phyloP scores from a whole-genome alignment of 257 asterid genomes.

The Nicotiana tomentosiformis region DNA sequence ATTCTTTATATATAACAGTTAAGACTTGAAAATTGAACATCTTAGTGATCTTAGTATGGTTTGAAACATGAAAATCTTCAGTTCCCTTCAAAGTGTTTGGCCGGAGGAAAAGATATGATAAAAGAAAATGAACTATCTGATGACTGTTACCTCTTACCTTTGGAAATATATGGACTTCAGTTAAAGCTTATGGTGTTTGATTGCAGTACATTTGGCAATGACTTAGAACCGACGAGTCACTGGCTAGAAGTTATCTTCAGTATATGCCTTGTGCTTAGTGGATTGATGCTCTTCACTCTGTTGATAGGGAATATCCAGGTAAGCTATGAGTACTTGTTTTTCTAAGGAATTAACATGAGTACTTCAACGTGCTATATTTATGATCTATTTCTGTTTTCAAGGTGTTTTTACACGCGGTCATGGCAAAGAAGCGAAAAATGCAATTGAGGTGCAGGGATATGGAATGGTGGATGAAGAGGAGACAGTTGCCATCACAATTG shows the following conservation, averaged over 20 bases:
- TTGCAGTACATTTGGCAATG: conserved; percentile 88
- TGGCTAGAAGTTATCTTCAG: conserved; percentile 83
- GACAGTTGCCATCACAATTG: conserved; percentile 75
- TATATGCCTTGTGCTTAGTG: conserved; percentile 74
- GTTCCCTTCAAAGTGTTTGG: background rate
- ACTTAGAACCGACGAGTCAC: conserved; percentile 83
- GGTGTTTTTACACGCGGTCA: conserved; percentile 92
- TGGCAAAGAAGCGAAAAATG: conserved; percentile 91
- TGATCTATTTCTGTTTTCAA: conserved; percentile 5
- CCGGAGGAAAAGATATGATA: background rate
- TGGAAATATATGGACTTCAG: background rate
- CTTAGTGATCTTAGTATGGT: background rate
- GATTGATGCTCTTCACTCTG: conserved; percentile 81
- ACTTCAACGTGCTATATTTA: background rate
- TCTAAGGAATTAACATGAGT: background rate
- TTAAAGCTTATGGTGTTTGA: conserved; percentile 5
- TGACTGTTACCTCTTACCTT: background rate
- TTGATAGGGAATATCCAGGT: conserved; percentile 95
- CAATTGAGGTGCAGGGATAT: conserved; percentile 84
- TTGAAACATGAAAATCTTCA: background rate
- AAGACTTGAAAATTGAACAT: background rate
- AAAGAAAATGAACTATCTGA: background rate
- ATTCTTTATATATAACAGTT: background rate
- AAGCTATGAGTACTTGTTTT: background rate
- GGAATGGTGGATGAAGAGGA: conserved; percentile 99